phyloP scores from a whole-genome alignment of 371 early-diverging fungal species.

The Apophysomyces variabilis region DNA sequence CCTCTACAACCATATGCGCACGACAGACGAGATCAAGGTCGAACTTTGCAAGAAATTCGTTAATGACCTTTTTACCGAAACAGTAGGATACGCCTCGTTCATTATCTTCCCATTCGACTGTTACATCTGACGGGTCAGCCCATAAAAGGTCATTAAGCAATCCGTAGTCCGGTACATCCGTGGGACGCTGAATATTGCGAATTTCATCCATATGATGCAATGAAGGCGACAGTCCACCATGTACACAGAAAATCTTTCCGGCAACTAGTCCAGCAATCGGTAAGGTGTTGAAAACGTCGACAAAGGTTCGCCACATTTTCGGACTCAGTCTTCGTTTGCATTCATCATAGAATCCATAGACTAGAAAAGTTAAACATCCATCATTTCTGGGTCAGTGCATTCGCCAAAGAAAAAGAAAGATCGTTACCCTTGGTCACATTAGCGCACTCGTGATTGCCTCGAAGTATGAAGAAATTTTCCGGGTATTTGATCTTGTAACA shows the following conservation, averaged over 20 bases:
- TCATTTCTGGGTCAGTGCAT: background rate
- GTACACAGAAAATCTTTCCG: constrained; percentile 95
- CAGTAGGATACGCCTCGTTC: constrained; percentile 96
- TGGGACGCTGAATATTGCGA: constrained; percentile 81
- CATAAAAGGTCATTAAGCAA: constrained; percentile 85
- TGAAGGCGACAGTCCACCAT: constrained; percentile 90
- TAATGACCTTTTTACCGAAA: constrained; percentile 89
- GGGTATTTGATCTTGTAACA: constrained; percentile 97
- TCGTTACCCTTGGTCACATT: constrained; percentile 85
- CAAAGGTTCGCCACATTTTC: constrained; percentile 95
- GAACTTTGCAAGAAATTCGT: constrained; percentile 82
- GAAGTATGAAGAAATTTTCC: constrained; percentile 93
- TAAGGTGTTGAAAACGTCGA: constrained; percentile 95
- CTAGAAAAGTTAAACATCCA: constrained; percentile 13
- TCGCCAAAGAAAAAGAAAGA: background rate
- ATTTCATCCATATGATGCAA: constrained; percentile 90
- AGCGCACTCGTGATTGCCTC: constrained; percentile 98
- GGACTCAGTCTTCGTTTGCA: constrained; percentile 92
- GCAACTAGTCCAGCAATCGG: constrained; percentile 95
- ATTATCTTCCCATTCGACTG: constrained; percentile 93
- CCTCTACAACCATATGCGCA: constrained; percentile 98
- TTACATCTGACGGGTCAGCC: constrained; percentile 83
- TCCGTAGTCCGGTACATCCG: constrained; percentile 96
- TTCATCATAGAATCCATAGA: constrained; percentile 99
- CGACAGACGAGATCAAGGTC: constrained; percentile 95